Percentiles rank a stretch among this genome's conserved stretches.
Evolutionary conservation across 2,329 filamentous ascomycete genomes (phyloP).

Genomic region (Verticillium zaregamsianum): DNA sequence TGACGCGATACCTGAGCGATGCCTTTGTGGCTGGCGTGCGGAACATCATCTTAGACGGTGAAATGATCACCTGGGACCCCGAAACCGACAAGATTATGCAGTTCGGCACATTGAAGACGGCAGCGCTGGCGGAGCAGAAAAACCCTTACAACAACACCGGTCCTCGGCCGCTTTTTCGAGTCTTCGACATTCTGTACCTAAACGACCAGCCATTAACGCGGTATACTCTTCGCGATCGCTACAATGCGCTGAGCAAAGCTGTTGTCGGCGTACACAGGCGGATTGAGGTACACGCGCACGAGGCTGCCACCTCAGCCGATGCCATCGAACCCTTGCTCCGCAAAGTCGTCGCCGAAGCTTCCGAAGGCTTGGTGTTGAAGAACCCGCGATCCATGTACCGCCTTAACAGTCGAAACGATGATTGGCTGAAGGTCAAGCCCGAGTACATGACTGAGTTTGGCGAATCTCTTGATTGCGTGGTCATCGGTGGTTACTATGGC

Average conservation of each 20-base stretch:
- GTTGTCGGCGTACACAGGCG: conserved; percentile 68
- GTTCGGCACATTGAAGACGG: conserved; percentile 92
- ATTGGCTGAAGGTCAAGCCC: conserved; percentile 98
- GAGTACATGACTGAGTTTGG: conserved; percentile 98
- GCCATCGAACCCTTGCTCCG: conserved; percentile 78
- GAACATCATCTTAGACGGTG: conserved; percentile 89
- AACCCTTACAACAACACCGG: conserved; percentile 62
- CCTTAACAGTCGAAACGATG: conserved; percentile 85
- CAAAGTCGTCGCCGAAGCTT: conserved; percentile 78
- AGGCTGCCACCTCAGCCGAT: conserved; percentile 59
- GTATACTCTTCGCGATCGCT: conserved; percentile 79
- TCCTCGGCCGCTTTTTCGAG: conserved; percentile 71
- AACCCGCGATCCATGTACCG: conserved; percentile 84
- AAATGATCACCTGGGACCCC: conserved; percentile 99
- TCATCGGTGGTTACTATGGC: conserved; percentile 92
- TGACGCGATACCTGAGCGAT: conserved; percentile 74
- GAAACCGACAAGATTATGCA: conserved; percentile 77
- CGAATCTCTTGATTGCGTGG: conserved; percentile 82
- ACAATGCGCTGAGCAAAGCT: conserved; percentile 67
- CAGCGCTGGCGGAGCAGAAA: conserved; percentile 73
- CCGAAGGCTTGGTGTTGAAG: conserved; percentile 89
- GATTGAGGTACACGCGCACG: conserved; percentile 76
- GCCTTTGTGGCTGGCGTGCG: conserved; percentile 75
- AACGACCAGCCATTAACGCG: conserved; percentile 77
- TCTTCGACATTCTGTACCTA: conserved; percentile 89